These are phyloP conservation scores for Shiraia sp. DNA, from an alignment of 2,329 filamentous ascomycete genomes.

Conservation along the genomic window DNA sequence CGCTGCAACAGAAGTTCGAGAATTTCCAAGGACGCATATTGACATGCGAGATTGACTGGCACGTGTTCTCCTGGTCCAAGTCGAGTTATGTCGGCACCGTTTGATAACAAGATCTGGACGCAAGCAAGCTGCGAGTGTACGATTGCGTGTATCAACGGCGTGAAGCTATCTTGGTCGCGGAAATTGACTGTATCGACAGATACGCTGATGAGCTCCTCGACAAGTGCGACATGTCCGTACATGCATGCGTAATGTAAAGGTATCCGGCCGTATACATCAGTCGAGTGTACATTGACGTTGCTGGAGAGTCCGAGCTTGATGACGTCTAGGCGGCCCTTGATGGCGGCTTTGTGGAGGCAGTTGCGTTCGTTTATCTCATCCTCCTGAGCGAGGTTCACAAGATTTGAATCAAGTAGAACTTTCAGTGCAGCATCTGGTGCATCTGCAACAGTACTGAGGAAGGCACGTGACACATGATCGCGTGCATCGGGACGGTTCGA, in stretches of 20 bases:
- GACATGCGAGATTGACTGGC: constrained; percentile 91
- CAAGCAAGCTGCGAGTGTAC: constrained; percentile 83
- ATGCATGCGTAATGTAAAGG: constrained; percentile 96
- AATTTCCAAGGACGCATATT: constrained; percentile 84
- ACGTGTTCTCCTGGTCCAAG: constrained; percentile 87
- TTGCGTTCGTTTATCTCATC: constrained; percentile 98
- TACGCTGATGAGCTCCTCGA: constrained; percentile 70
- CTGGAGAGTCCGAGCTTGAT: constrained; percentile 74
- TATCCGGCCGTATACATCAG: constrained; percentile 91
- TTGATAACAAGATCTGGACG: constrained; percentile 75
- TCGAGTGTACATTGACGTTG: constrained; percentile 75
- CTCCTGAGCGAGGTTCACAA: constrained; percentile 89
- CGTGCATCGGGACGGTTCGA: constrained; percentile 62
- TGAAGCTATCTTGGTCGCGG: constrained; percentile 97
- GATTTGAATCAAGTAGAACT: constrained; percentile 74
- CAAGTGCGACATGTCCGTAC: constrained; percentile 85
- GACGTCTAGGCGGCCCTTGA: constrained; percentile 83
- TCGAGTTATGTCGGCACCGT: constrained; percentile 83
- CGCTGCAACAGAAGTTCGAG: constrained; percentile 82
- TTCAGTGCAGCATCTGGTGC: constrained; percentile 76
- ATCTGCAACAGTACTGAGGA: constrained; percentile 86
- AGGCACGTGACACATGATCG: constrained; percentile 85
- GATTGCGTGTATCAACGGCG: constrained; percentile 91
- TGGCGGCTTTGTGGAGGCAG: constrained; percentile 93
- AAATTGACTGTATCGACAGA: constrained; percentile 78